Percentiles rank a stretch among this genome's conserved stretches.
These are phyloP conservation scores for Silybum marianum DNA, from an alignment of 129 eudicot species.

Conservation along the genomic window DNA sequence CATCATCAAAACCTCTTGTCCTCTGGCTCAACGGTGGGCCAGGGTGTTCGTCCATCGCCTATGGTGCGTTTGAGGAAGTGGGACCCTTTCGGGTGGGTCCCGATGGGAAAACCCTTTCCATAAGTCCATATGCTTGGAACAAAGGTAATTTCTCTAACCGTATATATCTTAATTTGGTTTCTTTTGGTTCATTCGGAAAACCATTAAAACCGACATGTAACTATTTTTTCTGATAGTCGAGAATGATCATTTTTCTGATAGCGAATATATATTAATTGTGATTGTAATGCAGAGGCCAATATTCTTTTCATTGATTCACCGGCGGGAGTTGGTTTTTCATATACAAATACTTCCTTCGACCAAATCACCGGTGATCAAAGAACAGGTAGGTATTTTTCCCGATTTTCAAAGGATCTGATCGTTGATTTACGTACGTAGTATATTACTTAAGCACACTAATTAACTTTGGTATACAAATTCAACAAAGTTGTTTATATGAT, in stretches of 20 bases:
- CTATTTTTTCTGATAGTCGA: background rate
- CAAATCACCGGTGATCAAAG: constrained; percentile 55
- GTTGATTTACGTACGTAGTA: background rate
- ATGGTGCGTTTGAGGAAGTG: constrained; percentile 70
- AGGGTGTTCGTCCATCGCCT: constrained; percentile 68
- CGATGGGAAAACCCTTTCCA: constrained; percentile 56
- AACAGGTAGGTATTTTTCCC: constrained; percentile 45
- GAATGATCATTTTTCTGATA: background rate
- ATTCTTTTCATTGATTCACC: constrained; percentile 77
- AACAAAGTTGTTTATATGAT: background rate
- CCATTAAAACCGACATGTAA: background rate
- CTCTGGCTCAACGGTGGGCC: constrained; percentile 88
- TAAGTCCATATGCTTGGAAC: constrained; percentile 69
- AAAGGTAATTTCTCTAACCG: constrained; percentile 44
- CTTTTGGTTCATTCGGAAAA: background rate
- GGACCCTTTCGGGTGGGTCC: constrained; percentile 68
- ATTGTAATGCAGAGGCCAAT: constrained; percentile 56
- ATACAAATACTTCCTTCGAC: constrained; percentile 64
- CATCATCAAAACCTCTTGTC: constrained; percentile 56
- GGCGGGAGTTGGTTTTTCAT: constrained; percentile 82
- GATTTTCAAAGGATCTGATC: background rate
- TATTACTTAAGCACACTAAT: background rate
- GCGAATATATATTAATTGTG: background rate
- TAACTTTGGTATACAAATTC: background rate
- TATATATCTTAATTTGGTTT: background rate